Percentiles rank a stretch among this genome's conserved stretches.
Conservation (phyloP, 805 yeast species). For the Yamadazyma insecticola region DNA sequence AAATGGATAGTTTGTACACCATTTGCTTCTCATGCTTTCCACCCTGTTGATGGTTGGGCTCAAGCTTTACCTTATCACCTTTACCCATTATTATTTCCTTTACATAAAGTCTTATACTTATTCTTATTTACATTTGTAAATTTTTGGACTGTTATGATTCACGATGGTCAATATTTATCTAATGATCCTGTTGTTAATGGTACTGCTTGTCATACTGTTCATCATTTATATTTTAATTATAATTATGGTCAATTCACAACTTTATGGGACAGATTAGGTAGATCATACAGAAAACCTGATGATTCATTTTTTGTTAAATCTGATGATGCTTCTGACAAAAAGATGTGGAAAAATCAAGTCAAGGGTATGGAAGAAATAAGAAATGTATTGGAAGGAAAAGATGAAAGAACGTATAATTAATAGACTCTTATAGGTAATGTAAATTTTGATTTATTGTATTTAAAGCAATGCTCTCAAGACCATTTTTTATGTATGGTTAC, state of each 20-base stretch:
- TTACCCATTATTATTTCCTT: slow-evolving; percentile 87
- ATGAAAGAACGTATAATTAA: slow-evolving; percentile 64
- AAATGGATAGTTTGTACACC: slow-evolving; percentile 99
- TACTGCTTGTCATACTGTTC: slow-evolving; percentile 97
- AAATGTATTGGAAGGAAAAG: slow-evolving; percentile 71
- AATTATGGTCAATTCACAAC: slow-evolving; percentile 99
- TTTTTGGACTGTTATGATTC: slow-evolving; percentile 98
- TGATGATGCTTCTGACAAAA: slow-evolving; percentile 51
- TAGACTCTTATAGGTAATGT: too few relatives aligned
- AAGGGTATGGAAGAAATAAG: slow-evolving; percentile 75
- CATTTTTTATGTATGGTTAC: too few relatives aligned
- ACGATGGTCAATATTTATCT: slow-evolving; percentile 93
- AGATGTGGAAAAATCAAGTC: slow-evolving; percentile 68
- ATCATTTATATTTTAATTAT: slow-evolving; percentile 94
- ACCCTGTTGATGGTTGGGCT: slow-evolving; percentile 92
- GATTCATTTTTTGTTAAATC: slow-evolving; percentile 57
- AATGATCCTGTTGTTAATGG: slow-evolving; percentile 94
- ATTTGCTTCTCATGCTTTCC: slow-evolving; percentile 97
- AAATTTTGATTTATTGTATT: too few relatives aligned
- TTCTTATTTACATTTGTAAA: slow-evolving; percentile 84
- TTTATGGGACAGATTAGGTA: slow-evolving; percentile 95
- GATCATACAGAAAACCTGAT: slow-evolving; percentile 91
- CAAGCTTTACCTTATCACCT: slow-evolving; percentile 93
- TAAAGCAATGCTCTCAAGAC: too few relatives aligned
- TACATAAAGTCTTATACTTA: slow-evolving; percentile 82